Percentiles rank a stretch among this genome's conserved stretches.
These are phyloP conservation scores for Xerocomus brunneocitrinus DNA, from an alignment of 768 basidiomycete species.

Conservation along the genomic window DNA sequence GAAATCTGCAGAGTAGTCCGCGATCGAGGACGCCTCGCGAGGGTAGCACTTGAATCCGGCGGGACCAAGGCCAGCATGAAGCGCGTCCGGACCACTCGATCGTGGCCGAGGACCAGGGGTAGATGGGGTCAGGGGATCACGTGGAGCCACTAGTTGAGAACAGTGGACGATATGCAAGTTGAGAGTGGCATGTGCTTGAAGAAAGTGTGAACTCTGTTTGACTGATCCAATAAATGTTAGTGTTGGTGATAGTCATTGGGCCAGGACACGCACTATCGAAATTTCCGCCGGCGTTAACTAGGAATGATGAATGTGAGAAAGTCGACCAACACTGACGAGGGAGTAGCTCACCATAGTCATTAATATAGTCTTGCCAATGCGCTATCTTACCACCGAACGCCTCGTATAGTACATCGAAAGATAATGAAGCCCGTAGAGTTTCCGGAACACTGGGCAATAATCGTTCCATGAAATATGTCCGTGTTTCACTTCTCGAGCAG, in stretches of 20 bases:
- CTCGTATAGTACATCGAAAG: conserved; percentile 70
- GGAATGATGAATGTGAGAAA: conserved; percentile 6
- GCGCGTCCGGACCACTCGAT: conserved; percentile 41
- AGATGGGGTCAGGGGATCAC: conserved; percentile 30
- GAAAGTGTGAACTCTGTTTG: conserved; percentile 75
- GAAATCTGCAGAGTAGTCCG: conserved; percentile 61
- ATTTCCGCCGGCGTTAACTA: conserved; percentile 72
- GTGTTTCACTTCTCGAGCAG: conserved; percentile 67
- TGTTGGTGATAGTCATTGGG: neutral
- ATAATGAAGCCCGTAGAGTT: conserved; percentile 45
- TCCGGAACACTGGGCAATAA: conserved; percentile 71
- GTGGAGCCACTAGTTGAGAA: conserved; percentile 49
- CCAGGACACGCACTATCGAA: conserved; percentile 51
- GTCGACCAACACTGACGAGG: neutral
- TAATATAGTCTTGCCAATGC: conserved; percentile 78
- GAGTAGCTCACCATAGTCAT: conserved; percentile 53
- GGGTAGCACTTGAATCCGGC: conserved; percentile 61
- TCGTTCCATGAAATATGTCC: conserved; percentile 58
- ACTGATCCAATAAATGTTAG: conserved; percentile 37
- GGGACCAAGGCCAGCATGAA: conserved; percentile 56
- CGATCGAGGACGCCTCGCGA: conserved; percentile 24
- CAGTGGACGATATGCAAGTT: conserved; percentile 88
- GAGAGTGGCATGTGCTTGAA: conserved; percentile 78
- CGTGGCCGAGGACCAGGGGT: conserved; percentile 32
- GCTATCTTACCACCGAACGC: conserved; percentile 83